A percentile compares a stretch with the other conserved stretches of the same genome.
Conservation (phyloP, 208 protist genomes). For the Perkinsela sp. region DNA sequence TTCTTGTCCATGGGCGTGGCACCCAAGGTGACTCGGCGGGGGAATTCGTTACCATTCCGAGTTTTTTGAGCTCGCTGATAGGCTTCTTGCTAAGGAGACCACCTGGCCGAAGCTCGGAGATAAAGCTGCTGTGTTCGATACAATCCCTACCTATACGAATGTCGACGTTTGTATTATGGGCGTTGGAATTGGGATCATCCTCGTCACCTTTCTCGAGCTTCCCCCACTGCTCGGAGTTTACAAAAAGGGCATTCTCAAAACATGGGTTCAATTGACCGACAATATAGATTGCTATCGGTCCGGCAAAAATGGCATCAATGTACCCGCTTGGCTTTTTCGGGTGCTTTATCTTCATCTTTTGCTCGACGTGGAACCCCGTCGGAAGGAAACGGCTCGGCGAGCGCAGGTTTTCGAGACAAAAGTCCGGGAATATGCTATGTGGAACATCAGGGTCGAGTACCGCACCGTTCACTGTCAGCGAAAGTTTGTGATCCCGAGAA, state of each 20-base stretch:
- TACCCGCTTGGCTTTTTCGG: conserved; percentile 4
- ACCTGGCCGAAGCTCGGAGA: conserved; percentile 41
- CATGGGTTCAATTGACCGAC: conserved; percentile 31
- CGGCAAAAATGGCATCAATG: conserved; percentile 16
- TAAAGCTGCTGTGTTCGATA: conserved; percentile 48
- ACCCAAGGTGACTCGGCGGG: conserved; percentile 41
- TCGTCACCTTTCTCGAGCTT: background rate
- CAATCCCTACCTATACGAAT: conserved; percentile 44
- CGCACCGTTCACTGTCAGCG: conserved; percentile 33
- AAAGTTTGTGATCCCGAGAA: conserved; percentile 32
- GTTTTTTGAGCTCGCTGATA: conserved; percentile 14
- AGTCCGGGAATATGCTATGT: conserved; percentile 23
- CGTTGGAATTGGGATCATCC: background rate
- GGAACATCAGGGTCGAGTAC: conserved; percentile 26
- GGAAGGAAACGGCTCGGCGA: conserved; percentile 22
- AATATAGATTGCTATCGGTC: conserved; percentile 48
- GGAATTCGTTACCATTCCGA: conserved; percentile 32
- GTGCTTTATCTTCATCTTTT: conserved; percentile 13
- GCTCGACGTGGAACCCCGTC: conserved; percentile 31
- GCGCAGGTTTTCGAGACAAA: conserved; percentile 39
- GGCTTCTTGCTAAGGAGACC: conserved; percentile 4
- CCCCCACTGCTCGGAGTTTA: conserved; percentile 15
- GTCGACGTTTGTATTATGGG: conserved; percentile 14
- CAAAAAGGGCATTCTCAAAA: conserved; percentile 35
- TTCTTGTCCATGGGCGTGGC: conserved; percentile 41